A percentile compares a stretch with the other conserved stretches of the same genome.
Conservation (phyloP, 352 stramenopile genomes). For the Globisporangium acanthophoron region DNA sequence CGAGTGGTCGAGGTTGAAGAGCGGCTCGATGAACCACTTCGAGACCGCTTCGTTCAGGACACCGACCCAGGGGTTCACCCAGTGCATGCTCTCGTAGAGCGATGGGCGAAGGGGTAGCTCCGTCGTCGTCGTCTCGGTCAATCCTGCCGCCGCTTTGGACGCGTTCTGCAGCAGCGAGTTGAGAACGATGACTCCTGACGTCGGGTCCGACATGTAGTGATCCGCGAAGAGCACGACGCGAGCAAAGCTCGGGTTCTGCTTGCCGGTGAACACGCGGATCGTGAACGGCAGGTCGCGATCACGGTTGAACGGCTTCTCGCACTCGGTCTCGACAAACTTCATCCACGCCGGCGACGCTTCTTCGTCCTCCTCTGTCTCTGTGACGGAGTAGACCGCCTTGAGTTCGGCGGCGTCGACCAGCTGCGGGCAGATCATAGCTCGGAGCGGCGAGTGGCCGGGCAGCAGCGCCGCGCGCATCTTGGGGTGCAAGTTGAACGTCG, state of each 20-base stretch:
- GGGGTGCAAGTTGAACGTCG: conserved; percentile 56
- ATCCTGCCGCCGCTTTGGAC: neutral
- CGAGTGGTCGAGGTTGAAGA: conserved; percentile 54
- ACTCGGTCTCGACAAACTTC: conserved; percentile 38
- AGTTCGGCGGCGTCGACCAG: conserved; percentile 39
- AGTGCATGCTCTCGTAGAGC: conserved; percentile 56
- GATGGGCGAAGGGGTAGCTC: conserved; percentile 30
- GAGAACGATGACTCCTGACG: conserved; percentile 36
- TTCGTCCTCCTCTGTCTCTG: conserved; percentile 31
- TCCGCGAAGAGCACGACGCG: conserved; percentile 46
- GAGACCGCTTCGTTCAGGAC: conserved; percentile 48
- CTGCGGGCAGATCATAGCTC: conserved; percentile 43
- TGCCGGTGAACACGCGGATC: conserved; percentile 36
- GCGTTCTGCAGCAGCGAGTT: conserved; percentile 42
- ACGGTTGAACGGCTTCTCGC: conserved; percentile 33
- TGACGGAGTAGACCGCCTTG: conserved; percentile 23
- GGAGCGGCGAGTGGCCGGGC: conserved; percentile 33
- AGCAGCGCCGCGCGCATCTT: conserved; percentile 39
- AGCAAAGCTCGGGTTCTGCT: conserved; percentile 23
- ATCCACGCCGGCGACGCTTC: conserved; percentile 35
- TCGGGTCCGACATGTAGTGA: conserved; percentile 58
- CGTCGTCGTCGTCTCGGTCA: neutral
- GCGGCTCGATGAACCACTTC: conserved; percentile 56
- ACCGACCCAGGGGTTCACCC: conserved; percentile 41
- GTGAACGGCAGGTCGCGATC: conserved; percentile 43